These are phyloP conservation scores for Globisporangium uncinulatum DNA, from an alignment of 352 stramenopile genomes.

Conservation along the genomic window DNA sequence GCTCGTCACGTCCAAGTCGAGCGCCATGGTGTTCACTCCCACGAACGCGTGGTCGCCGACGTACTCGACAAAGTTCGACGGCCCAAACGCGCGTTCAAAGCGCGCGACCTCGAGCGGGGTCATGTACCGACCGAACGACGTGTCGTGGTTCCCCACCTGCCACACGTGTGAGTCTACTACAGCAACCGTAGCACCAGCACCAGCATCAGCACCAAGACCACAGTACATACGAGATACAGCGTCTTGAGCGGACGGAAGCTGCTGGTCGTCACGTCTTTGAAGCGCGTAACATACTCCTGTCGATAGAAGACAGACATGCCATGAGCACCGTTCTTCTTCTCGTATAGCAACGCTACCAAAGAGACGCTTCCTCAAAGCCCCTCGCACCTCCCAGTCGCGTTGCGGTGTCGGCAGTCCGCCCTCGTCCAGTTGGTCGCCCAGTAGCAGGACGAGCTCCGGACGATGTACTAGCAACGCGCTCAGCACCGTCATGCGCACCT, in stretches of 20 bases:
- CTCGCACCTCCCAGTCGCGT: constrained; percentile 49
- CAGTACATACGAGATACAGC: constrained; percentile 40
- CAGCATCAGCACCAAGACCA: not conserved
- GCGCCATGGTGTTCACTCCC: constrained; percentile 72
- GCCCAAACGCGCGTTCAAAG: constrained; percentile 55
- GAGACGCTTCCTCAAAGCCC: no score
- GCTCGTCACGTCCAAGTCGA: constrained; percentile 50
- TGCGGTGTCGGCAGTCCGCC: constrained; percentile 43
- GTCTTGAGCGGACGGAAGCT: constrained; percentile 36
- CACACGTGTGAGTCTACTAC: not conserved
- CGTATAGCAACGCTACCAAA: not conserved
- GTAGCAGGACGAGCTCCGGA: constrained; percentile 50
- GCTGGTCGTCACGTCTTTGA: constrained; percentile 38
- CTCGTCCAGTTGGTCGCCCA: constrained; percentile 78
- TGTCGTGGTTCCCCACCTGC: constrained; percentile 75
- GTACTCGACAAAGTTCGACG: constrained; percentile 43
- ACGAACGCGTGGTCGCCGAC: constrained; percentile 54
- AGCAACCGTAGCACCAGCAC: not conserved
- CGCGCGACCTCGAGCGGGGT: constrained; percentile 30
- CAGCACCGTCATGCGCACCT: constrained; percentile 29
- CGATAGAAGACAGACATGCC: not conserved
- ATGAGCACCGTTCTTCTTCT: not conserved
- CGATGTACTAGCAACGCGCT: constrained; percentile 43
- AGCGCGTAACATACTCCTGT: constrained; percentile 47
- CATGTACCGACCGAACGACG: constrained; percentile 55